Base-by-base conservation (phyloP, 345 rosid genomes). In the Odontarrhena argentea region DNA sequence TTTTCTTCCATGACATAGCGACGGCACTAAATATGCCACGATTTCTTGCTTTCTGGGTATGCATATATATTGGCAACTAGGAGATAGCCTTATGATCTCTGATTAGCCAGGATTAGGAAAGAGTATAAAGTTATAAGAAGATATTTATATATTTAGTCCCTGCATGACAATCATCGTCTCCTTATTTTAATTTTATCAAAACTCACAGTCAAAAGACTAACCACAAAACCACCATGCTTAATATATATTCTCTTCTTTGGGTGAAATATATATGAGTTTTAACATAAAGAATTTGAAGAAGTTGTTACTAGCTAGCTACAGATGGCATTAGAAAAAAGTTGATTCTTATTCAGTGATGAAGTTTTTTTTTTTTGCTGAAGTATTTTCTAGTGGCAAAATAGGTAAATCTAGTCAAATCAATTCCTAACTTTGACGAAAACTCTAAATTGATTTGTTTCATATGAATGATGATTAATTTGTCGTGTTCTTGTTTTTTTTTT, bases 221-320 rank as follows among this genome's bases (percentile, higher is more conserved):
- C 6, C 30, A 15, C 14, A 36, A 55, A 14, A 52, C 38, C 9
- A 25, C 37, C 6, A 35, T 46, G 55, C n/a, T n/a, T n/a, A n/a
- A n/a, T n/a, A 46, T 28, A 15, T 5, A 13, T 30, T 42, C 3
- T 60, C 7, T 22, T 6, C 9, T 58, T 8, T 28, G 37, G 40
- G 25, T 60, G 65, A 9, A 30, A 57, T 59, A 2, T 26, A 4
- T 60, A 5, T 44, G 65, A 60, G 8, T 44, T 54, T 43, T 5
- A 48, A 3, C 65, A 8, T 47, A 48, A 38, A 58, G 24, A 68
- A 6, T 40, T 24, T 41, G 41, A 47, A 37, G 64, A 56, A 47
- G 64, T 47, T 67, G 40, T 56, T 22, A 67, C 30, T 46, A 68
- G 58, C 34, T 11, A 68, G 22, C 22, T 43, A 69, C 36, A 32